phyloP scores from a whole-genome alignment of 2,329 filamentous ascomycete species.

The Colletotrichum euphorbiae region DNA sequence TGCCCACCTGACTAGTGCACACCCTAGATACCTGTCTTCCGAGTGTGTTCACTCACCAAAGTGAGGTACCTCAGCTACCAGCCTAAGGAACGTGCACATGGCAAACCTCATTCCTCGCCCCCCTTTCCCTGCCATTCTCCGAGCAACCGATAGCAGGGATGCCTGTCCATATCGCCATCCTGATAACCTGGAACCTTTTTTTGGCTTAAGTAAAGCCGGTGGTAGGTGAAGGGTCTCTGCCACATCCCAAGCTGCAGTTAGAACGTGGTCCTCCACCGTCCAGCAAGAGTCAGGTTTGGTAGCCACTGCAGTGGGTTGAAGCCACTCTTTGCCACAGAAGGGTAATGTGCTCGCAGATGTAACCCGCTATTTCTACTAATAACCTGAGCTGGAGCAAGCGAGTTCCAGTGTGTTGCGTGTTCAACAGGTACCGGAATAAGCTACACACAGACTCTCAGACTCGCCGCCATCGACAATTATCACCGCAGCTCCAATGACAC shows the following conservation, averaged over 20 bases:
- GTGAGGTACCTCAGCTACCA: neutral
- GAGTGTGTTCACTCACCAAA: neutral
- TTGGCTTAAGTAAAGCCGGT: slow-evolving; percentile 26
- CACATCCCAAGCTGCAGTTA: slow-evolving; percentile 12
- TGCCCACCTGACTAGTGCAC: no score
- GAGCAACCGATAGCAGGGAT: slow-evolving; percentile 38
- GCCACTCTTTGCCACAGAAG: slow-evolving; percentile 26
- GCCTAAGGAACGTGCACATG: slow-evolving; percentile 6
- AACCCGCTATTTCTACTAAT: slow-evolving; percentile 19
- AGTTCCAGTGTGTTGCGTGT: neutral
- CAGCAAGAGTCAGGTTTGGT: neutral
- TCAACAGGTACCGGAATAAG: slow-evolving; percentile 9
- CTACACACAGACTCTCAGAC: neutral
- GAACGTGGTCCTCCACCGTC: slow-evolving; percentile 1
- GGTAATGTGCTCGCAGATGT: slow-evolving; percentile 5
- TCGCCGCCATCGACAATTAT: neutral
- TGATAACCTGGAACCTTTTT: slow-evolving; percentile 42
- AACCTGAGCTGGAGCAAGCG: slow-evolving; percentile 12
- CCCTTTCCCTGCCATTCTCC: slow-evolving; percentile 5
- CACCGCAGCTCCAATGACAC: neutral
- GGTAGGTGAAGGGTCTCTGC: slow-evolving; percentile 32
- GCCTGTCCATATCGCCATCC: slow-evolving; percentile 43
- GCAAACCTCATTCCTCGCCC: slow-evolving; percentile 7
- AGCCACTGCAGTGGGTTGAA: slow-evolving; percentile 23
- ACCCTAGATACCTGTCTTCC: neutral